Evolutionary conservation across 306 rosid species (phyloP).

Genomic region (Senna tora): DNA sequence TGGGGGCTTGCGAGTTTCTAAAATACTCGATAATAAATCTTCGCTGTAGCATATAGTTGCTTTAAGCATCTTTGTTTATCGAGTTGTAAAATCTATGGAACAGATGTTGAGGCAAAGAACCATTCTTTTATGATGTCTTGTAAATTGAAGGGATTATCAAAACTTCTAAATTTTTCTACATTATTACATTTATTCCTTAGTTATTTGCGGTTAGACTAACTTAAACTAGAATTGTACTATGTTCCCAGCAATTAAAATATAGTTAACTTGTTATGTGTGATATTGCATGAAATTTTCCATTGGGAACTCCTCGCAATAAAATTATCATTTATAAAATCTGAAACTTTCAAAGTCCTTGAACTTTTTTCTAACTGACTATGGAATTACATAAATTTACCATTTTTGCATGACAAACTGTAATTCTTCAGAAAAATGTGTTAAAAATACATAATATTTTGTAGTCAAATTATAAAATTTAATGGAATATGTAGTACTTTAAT

Average conservation of each 20-base stretch:
- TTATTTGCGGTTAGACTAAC: background rate
- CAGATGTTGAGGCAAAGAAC: conserved; percentile 20
- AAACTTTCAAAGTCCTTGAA: background rate
- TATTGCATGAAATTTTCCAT: background rate
- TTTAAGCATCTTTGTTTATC: conserved; percentile 25
- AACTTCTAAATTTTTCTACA: no score
- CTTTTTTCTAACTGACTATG: no score
- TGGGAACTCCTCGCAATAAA: background rate
- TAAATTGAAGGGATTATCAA: background rate
- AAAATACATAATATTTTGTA: no score
- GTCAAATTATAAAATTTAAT: no score
- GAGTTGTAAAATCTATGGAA: conserved; percentile 22
- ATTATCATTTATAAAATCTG: background rate
- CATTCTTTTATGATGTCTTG: background rate
- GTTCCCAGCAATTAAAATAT: background rate
- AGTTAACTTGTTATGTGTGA: background rate
- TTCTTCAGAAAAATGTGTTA: no score
- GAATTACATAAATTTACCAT: no score
- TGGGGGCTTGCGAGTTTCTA: conserved; percentile 38
- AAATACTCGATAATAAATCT: conserved; percentile 31
- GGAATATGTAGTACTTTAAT: no score
- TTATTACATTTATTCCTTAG: background rate
- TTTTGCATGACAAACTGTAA: no score
- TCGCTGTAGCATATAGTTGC: conserved; percentile 14
- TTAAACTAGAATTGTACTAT: background rate